These are phyloP conservation scores for Aspergillus candidus DNA, from an alignment of 2,329 filamentous ascomycete genomes.

Conservation along the genomic window DNA sequence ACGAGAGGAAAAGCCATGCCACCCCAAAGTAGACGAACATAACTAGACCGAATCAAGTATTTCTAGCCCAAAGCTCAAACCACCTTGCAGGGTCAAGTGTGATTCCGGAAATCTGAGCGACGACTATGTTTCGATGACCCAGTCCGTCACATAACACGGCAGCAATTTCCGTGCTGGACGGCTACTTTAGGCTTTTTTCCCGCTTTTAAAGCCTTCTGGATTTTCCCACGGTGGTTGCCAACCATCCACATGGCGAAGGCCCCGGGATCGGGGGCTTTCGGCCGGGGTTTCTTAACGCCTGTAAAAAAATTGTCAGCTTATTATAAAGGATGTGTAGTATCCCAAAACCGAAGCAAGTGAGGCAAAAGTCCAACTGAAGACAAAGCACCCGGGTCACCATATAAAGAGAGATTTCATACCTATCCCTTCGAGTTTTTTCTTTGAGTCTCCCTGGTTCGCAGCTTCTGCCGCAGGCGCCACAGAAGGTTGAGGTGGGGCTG, in stretches of 20 bases:
- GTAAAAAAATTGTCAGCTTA: slow-evolving; percentile 1
- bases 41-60: slow-evolving; percentile 11
- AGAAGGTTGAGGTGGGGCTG: slow-evolving; percentile 15
- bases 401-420: slow-evolving; percentile 21
- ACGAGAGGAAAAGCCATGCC: slow-evolving; percentile 43
- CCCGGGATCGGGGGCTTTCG: slow-evolving; percentile 24
- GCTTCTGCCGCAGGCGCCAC: slow-evolving; percentile 13
- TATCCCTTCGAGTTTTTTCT: slow-evolving; percentile 29
- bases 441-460: slow-evolving; percentile 20
- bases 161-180: slow-evolving; percentile 16
- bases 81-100: neutral
- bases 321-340: neutral
- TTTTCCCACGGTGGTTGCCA: slow-evolving; percentile 26
- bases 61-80: slow-evolving; percentile 6
- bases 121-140: slow-evolving; percentile 2
- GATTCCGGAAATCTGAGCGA: slow-evolving; percentile 5
- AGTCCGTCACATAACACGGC: slow-evolving; percentile 27
- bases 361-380: neutral
- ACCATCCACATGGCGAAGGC: slow-evolving; percentile 43
- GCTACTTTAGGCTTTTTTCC: slow-evolving; percentile 42
- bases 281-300: slow-evolving; percentile 29
- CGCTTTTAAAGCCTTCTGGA: slow-evolving; percentile 40
- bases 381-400: slow-evolving; percentile 4
- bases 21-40: slow-evolving; percentile 30
- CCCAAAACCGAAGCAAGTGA: neutral